Conservation (phyloP, 2,329 filamentous ascomycete species). For the Talaromyces sp. region DNA sequence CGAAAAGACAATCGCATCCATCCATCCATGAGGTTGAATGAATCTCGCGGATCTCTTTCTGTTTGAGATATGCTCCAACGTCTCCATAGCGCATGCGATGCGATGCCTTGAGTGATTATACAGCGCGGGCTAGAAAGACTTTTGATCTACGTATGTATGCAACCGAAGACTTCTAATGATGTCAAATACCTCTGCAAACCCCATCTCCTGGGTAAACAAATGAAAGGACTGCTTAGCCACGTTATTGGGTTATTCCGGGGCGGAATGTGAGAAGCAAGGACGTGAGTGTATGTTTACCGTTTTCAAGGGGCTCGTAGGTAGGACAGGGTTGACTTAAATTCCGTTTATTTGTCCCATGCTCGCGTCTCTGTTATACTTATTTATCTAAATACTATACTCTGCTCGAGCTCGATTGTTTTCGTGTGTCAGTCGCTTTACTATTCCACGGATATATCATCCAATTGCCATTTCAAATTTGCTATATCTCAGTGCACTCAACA, state of each 20-base stretch:
- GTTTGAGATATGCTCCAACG: background rate
- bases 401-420: background rate
- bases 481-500: background rate
- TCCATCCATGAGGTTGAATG: too few species aligned
- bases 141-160: background rate
- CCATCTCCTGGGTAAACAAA: background rate
- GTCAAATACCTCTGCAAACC: background rate
- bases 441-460: too few species aligned
- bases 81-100: background rate
- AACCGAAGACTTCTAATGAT: background rate
- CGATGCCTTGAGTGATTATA: background rate
- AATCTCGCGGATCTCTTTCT: background rate
- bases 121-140: background rate
- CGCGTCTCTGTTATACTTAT: background rate
- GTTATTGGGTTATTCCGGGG: background rate
- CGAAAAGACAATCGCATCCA: too few species aligned
- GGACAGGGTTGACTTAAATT: background rate
- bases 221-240: background rate
- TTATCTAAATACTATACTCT: background rate
- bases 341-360: background rate
- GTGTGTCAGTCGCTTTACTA: background rate
- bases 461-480: too few species aligned
- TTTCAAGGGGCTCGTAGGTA: constrained; percentile 1
- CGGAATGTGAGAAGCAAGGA: constrained; percentile 8
- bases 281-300: background rate